Evolutionary conservation across 768 basidiomycete genomes (phyloP).

Genomic region (Lyophyllum atratum): DNA sequence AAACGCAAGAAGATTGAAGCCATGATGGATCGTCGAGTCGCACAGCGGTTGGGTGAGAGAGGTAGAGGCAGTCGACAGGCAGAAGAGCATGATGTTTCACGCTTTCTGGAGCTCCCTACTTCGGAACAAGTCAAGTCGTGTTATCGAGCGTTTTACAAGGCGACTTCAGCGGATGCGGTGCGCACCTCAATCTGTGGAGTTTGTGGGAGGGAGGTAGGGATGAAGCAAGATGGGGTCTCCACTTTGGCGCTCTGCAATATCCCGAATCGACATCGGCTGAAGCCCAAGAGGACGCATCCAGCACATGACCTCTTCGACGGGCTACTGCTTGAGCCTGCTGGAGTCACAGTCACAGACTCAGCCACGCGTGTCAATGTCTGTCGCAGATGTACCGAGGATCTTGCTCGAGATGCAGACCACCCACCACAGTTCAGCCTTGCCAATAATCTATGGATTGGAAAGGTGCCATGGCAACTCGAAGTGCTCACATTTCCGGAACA

Average conservation of each 20-base stretch:
- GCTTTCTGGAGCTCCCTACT: too few relatives aligned
- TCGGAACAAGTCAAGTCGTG: too few relatives aligned
- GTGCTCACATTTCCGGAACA: constrained; percentile 37
- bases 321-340: constrained; percentile 1
- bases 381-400: neutral
- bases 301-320: constrained; percentile 10
- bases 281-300: constrained; percentile 1
- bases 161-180: constrained; percentile 4
- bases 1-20: too few relatives aligned
- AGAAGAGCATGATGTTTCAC: too few relatives aligned
- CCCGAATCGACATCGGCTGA: neutral
- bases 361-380: neutral
- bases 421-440: constrained; percentile 14
- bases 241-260: neutral
- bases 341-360: neutral
- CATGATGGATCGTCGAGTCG: too few relatives aligned
- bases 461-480: constrained; percentile 27
- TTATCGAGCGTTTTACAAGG: constrained; percentile 4
- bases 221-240: neutral
- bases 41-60: too few relatives aligned
- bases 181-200: constrained; percentile 9
- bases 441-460: constrained; percentile 42
- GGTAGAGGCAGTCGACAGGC: too few relatives aligned
- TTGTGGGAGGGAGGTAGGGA: constrained; percentile 9
- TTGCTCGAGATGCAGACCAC: neutral